Evolutionary conservation across 257 asterid species (phyloP).

Genomic region (Petunia secreta): DNA sequence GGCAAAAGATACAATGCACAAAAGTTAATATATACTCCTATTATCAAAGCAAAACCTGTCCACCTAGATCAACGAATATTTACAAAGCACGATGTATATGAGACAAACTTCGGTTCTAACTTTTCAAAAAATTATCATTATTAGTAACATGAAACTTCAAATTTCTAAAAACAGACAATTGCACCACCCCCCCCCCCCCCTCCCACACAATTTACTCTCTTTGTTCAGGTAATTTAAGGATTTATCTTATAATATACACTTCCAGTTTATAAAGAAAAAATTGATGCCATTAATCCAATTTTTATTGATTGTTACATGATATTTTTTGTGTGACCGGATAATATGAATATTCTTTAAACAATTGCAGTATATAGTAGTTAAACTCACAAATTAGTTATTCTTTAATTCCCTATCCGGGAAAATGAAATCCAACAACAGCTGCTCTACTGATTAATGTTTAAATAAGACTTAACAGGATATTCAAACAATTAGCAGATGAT

Average conservation of each 20-base stretch:
- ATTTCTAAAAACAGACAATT: neutral
- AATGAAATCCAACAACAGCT: no score
- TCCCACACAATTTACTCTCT: neutral
- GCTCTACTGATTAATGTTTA: neutral
- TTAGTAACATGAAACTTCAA: neutral
- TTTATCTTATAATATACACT: no score
- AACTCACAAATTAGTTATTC: no score
- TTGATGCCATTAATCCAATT: no score
- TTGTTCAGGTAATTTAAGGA: no score
- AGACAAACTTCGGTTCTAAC: neutral
- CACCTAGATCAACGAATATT: constrained; percentile 5
- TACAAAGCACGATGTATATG: constrained; percentile 8
- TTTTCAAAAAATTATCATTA: neutral
- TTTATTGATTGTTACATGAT: no score
- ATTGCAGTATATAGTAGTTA: no score
- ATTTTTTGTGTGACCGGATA: no score
- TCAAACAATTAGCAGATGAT: neutral
- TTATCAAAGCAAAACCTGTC: constrained; percentile 17
- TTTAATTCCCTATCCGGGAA: no score
- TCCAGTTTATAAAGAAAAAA: no score
- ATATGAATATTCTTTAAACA: no score
- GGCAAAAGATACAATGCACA: neutral
- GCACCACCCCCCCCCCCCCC: neutral
- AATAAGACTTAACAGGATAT: no score
- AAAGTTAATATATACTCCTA: neutral